Conservation (phyloP, 1,139 yeast genomes). For the Zygotorulaspora mrakii region DNA sequence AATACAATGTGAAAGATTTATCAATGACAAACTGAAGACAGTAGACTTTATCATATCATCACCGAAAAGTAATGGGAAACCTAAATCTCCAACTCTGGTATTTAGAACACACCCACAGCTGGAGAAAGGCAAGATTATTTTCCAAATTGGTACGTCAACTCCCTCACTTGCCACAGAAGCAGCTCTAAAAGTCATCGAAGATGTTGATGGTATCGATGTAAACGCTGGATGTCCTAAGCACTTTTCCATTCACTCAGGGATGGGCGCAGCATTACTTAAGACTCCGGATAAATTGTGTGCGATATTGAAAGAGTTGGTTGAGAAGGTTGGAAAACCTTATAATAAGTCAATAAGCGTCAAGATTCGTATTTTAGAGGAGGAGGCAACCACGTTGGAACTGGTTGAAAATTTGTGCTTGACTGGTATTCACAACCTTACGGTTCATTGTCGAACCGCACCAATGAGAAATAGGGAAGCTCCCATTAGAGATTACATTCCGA, state of each 20-base stretch:
- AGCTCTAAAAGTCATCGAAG: conserved; percentile 70
- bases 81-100: conserved; percentile 45
- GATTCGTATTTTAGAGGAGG: conserved; percentile 67
- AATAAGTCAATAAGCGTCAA: conserved; percentile 84
- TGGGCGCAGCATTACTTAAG: conserved; percentile 89
- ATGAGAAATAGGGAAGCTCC: conserved; percentile 91
- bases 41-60: conserved; percentile 48
- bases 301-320: conserved; percentile 64
- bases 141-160: conserved; percentile 85
- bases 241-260: conserved; percentile 83
- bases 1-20: conserved; percentile 59
- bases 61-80: conserved; percentile 31
- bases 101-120: conserved; percentile 66
- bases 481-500: conserved; percentile 57
- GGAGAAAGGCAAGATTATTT: conserved; percentile 65
- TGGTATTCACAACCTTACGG: conserved; percentile 79
- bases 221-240: conserved; percentile 97
- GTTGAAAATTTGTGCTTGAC: conserved; percentile 66
- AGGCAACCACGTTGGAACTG: conserved; percentile 57
- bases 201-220: conserved; percentile 89
- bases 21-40: conserved; percentile 54
- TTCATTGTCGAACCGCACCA: conserved; percentile 83
- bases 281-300: conserved; percentile 76
- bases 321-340: conserved; percentile 72
- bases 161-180: conserved; percentile 86